Evolutionary conservation across 306 rosid genomes (phyloP).

Genomic region (Senna siamea): DNA sequence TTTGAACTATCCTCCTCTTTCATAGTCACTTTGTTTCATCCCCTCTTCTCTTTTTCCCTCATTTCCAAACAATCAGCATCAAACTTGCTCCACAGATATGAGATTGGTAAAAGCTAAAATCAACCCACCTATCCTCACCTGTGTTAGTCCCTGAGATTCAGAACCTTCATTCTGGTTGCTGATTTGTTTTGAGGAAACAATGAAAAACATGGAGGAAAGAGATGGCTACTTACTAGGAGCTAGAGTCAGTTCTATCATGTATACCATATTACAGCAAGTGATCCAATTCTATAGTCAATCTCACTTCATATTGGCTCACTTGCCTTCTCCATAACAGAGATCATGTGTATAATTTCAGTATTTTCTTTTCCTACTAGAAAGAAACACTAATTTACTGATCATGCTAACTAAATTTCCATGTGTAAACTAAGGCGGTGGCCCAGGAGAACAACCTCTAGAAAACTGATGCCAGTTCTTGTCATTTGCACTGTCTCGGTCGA

Average conservation of each 20-base stretch:
- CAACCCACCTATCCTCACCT: neutral
- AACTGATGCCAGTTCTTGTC: slow-evolving; percentile 22
- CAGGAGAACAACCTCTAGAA: slow-evolving; percentile 40
- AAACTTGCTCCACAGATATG: neutral
- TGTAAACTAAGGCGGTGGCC: slow-evolving; percentile 43
- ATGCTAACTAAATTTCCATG: slow-evolving; percentile 48
- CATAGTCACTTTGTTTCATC: neutral
- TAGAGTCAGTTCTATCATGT: slow-evolving; percentile 47
- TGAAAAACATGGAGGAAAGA: slow-evolving; percentile 11
- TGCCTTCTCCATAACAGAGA: slow-evolving; percentile 39
- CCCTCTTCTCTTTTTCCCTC: neutral
- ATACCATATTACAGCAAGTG: slow-evolving; percentile 45
- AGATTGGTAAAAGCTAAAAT: slow-evolving; percentile 14
- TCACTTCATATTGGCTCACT: slow-evolving; percentile 45
- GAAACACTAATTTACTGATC: slow-evolving; percentile 39
- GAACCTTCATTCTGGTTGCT: slow-evolving; percentile 39
- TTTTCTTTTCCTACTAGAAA: slow-evolving; percentile 42
- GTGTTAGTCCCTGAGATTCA: slow-evolving; percentile 13
- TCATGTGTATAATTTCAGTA: slow-evolving; percentile 44
- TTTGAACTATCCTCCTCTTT: slow-evolving; percentile 14
- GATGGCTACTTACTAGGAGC: slow-evolving; percentile 29
- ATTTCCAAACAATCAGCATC: neutral
- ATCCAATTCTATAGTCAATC: slow-evolving; percentile 36
- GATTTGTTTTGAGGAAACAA: slow-evolving; percentile 17
- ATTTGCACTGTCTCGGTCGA: slow-evolving; percentile 74